Conservation (phyloP, 1,139 yeast species). For the Magnusiomyces sp. region DNA sequence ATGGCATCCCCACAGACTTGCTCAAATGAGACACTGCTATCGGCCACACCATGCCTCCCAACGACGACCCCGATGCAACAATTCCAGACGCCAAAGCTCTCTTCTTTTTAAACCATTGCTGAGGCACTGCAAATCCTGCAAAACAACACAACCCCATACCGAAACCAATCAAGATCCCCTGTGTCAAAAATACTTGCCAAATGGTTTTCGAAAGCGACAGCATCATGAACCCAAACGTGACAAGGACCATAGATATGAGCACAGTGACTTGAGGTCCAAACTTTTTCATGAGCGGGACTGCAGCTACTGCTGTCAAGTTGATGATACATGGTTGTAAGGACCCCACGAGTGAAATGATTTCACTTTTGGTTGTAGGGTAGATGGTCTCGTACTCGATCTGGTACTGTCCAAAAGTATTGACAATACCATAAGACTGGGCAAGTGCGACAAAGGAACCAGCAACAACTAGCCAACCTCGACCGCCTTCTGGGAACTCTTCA, state of each 20-base stretch:
- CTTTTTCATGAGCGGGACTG: slow-evolving; percentile 48
- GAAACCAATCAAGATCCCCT: slow-evolving; percentile 46
- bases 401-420: slow-evolving; percentile 50
- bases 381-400: slow-evolving; percentile 45
- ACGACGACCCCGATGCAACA: slow-evolving; percentile 52
- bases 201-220: slow-evolving; percentile 43
- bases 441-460: slow-evolving; percentile 22
- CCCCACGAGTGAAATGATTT: slow-evolving; percentile 43
- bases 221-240: slow-evolving; percentile 42
- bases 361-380: slow-evolving; percentile 37
- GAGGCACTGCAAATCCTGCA: slow-evolving; percentile 22
- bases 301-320: slow-evolving; percentile 40
- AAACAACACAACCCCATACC: slow-evolving; percentile 33
- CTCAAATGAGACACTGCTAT: slow-evolving; percentile 35
- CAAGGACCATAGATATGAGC: slow-evolving; percentile 40
- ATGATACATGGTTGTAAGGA: slow-evolving; percentile 41
- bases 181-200: slow-evolving; percentile 48
- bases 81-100: slow-evolving; percentile 52
- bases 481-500: too few relatives aligned
- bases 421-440: slow-evolving; percentile 37
- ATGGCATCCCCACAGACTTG: slow-evolving; percentile 38
- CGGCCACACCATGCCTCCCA: slow-evolving; percentile 54
- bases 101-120: slow-evolving; percentile 46
- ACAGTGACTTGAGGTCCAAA: slow-evolving; percentile 26
- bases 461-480: slow-evolving; percentile 16